Evolutionary conservation across 352 stramenopile species (phyloP).

Genomic region (Phytophthora sansomeana): DNA sequence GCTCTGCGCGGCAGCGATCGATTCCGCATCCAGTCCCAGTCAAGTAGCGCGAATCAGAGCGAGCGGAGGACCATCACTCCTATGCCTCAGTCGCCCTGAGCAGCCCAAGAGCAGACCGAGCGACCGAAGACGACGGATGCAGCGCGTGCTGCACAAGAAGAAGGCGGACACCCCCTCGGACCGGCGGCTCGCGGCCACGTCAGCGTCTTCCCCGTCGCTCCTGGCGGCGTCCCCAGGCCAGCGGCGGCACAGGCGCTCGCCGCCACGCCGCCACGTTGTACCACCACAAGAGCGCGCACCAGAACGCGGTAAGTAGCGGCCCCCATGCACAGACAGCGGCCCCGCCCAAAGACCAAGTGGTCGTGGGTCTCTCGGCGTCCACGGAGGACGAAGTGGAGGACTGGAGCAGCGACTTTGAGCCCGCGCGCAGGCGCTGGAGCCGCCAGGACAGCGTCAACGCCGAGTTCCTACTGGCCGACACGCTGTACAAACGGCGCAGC

Average conservation of each 20-base stretch:
- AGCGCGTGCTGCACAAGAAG: conserved; percentile 38
- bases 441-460: conserved; percentile 44
- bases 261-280: conserved; percentile 27
- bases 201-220: conserved; percentile 19
- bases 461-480: conserved; percentile 33
- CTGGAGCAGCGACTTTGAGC: conserved; percentile 71
- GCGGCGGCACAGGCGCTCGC: not conserved
- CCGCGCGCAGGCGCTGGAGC: conserved; percentile 40
- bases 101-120: conserved; percentile 1
- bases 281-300: conserved; percentile 24
- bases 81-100: conserved; percentile 32
- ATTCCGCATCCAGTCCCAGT: not conserved
- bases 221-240: conserved; percentile 13
- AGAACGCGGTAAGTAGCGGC: not conserved
- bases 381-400: conserved; percentile 78
- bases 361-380: conserved; percentile 75
- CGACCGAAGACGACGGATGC: conserved; percentile 25
- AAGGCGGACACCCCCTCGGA: conserved; percentile 32
- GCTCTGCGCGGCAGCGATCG: conserved; percentile 9
- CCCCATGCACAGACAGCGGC: too few relatives aligned
- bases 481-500: conserved; percentile 36
- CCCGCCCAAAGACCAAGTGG: conserved; percentile 55
- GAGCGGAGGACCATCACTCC: conserved; percentile 11
- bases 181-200: conserved; percentile 19
- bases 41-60: not conserved